These are phyloP conservation scores for Dissophora ornata DNA, from an alignment of 192 early-diverging fungal genomes.

Conservation along the genomic window DNA sequence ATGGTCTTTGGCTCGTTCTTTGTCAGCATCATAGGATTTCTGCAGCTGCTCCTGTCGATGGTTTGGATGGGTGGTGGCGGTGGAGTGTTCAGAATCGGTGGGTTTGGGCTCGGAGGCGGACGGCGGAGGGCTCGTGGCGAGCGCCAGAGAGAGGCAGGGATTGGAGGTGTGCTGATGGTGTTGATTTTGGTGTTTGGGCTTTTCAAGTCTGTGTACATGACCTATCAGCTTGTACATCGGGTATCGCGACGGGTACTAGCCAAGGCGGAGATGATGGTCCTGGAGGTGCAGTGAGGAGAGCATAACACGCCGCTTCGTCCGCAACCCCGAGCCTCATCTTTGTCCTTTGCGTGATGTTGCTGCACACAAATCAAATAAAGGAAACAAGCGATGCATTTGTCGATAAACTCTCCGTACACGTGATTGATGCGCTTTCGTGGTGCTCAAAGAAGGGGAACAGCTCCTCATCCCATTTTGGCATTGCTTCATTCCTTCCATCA, in stretches of 20 bases:
- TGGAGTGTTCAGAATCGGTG: conserved; percentile 39
- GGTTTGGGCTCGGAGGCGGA: conserved; percentile 39
- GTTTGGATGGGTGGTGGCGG: conserved; percentile 56
- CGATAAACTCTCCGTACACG: too few species aligned
- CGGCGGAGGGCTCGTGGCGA: conserved; percentile 39
- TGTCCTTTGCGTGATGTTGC: too few species aligned
- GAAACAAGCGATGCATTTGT: too few species aligned
- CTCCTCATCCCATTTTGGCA: too few species aligned
- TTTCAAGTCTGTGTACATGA: conserved; percentile 48
- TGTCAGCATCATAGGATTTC: conserved; percentile 57
- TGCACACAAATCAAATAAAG: too few species aligned
- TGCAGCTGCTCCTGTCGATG: conserved; percentile 53
- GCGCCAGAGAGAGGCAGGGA: conserved; percentile 34
- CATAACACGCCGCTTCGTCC: too few species aligned
- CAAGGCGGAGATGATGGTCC: conserved; percentile 44
- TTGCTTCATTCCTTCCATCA: too few species aligned
- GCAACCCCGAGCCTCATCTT: too few species aligned
- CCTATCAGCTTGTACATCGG: conserved; percentile 48
- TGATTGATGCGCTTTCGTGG: too few species aligned
- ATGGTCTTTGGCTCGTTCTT: conserved; percentile 55
- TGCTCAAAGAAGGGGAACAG: too few species aligned
- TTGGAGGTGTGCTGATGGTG: conserved; percentile 45
- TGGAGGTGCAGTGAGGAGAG: conserved; percentile 36
- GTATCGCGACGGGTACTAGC: conserved; percentile 29
- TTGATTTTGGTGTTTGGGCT: conserved; percentile 47